phyloP scores from a whole-genome alignment of 2,329 filamentous ascomycete genomes.

The Nigrograna mackinnonii region DNA sequence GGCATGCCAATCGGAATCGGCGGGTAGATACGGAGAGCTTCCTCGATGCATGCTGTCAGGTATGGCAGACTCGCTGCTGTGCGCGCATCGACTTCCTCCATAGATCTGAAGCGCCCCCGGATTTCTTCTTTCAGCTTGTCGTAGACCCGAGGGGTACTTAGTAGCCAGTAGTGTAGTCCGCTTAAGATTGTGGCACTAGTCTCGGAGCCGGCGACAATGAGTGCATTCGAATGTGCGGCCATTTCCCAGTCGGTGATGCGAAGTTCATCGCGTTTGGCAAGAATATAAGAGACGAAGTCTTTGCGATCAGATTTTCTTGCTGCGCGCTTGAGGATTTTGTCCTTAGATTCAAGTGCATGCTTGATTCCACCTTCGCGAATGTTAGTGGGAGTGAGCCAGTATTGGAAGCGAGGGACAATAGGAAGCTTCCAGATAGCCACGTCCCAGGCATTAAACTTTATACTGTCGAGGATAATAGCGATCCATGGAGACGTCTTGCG shows the following conservation, averaged over 20 bases:
- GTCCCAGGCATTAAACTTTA: slow-evolving; percentile 20
- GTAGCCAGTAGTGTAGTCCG: slow-evolving; percentile 28
- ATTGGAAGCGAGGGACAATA: neutral
- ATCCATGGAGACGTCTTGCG: neutral
- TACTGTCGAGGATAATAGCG: slow-evolving; percentile 23
- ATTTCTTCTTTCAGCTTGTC: slow-evolving; percentile 16
- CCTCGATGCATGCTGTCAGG: slow-evolving; percentile 33
- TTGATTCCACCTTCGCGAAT: neutral
- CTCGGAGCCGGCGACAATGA: slow-evolving; percentile 36
- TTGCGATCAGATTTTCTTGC: neutral
- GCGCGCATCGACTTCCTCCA: slow-evolving; percentile 28
- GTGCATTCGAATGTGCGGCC: neutral
- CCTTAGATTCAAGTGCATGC: neutral
- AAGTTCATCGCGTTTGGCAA: neutral
- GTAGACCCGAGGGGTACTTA: slow-evolving; percentile 8
- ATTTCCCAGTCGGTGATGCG: neutral
- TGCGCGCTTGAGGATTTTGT: neutral
- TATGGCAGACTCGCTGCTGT: slow-evolving; percentile 14
- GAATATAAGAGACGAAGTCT: neutral
- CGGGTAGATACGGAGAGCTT: slow-evolving; percentile 40
- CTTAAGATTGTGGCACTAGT: slow-evolving; percentile 32
- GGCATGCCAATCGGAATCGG: slow-evolving; percentile 35
- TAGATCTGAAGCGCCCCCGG: slow-evolving; percentile 9
- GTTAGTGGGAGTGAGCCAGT: neutral
- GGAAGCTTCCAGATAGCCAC: slow-evolving; percentile 6